Base-by-base conservation (phyloP, 305 asterid genomes). In the Withania somnifera region DNA sequence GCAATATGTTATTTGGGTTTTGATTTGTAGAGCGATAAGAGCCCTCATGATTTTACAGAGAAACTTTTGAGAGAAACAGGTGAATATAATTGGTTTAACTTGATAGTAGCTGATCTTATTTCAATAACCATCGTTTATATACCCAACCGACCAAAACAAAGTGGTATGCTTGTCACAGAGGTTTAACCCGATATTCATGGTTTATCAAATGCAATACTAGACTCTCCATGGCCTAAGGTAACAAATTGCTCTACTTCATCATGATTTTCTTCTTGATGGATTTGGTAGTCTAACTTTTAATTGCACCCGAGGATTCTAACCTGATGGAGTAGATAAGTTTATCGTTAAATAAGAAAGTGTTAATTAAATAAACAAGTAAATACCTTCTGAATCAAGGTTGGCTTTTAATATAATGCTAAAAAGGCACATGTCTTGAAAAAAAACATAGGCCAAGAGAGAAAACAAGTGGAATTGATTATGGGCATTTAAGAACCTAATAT, bases 181-280 rank as follows among this genome's bases (percentile, higher is more conserved):
- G 98, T 95, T 84, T 84, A 91, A 75, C 93, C 98, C 22, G 99
- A 97, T 58, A 87, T 95, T 86, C 99, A 95, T 54, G 98, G 91
- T 17, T 82, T 95, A 83, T 91, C 99, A 7, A 95, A 95, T 86
- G 97, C 99, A 11, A 79, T 42, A 50, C 90, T 95, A 34, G 97
- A 94, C 88, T 84, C 98, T 19, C 97, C 97, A 9, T 94, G 99
- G 99, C 92, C 96, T 14, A n/a, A n/a, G 96, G 98, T 92, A 42
- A 63, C 79, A 7, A 45, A 34, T 56, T 17, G 0, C 17, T 32
- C 67, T 64, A 14, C 58, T 24, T 51, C 56, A 24, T 69, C 78
- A 42, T 22, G 3, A 30, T 40, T 56, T 40, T 42, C 53, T 38
- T 40, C 56, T 22, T 6, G 38, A 69, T 57, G 32, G 15, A 4